Evolutionary conservation across 495 filamentous ascomycete genomes (phyloP).

Genomic region (Penicillium ochrochloron): DNA sequence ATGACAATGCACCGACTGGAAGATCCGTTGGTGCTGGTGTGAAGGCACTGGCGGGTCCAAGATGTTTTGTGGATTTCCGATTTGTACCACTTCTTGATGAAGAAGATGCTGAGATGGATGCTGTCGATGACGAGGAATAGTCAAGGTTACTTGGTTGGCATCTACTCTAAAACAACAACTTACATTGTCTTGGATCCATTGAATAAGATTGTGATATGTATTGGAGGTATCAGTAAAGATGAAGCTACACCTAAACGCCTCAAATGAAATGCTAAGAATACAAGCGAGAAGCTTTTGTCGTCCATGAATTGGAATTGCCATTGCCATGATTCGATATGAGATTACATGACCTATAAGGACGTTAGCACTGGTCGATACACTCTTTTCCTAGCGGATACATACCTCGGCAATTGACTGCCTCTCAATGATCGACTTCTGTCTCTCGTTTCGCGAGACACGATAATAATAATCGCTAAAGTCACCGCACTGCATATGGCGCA

Average conservation of each 20-base stretch:
- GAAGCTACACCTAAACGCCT: constrained; percentile 2
- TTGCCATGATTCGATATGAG: neutral
- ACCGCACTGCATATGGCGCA: constrained; percentile 89
- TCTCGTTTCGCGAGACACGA: constrained; percentile 78
- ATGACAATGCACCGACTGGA: constrained; percentile 39
- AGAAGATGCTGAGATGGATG: constrained; percentile 57
- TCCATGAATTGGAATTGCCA: neutral
- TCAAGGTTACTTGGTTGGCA: neutral
- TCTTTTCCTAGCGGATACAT: constrained; percentile 14
- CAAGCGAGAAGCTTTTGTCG: neutral
- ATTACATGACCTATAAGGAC: constrained; percentile 30
- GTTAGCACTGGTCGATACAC: constrained; percentile 14
- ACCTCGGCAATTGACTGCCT: constrained; percentile 68
- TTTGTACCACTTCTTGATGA: constrained; percentile 73
- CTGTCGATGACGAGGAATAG: constrained; percentile 21
- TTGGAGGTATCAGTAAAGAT: constrained; percentile 9
- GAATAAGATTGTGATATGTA: neutral
- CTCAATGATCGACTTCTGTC: constrained; percentile 86
- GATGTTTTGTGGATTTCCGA: constrained; percentile 78
- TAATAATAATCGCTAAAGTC: constrained; percentile 95
- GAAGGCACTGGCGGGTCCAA: constrained; percentile 31
- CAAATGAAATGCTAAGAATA: constrained; percentile 5
- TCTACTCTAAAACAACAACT: neutral
- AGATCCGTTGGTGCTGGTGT: constrained; percentile 31
- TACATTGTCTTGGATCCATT: neutral